Evolutionary conservation across 352 stramenopile species (phyloP), one percentile per base, ranked within the genome.

Genomic region (Phytophthora melonis): DNA sequence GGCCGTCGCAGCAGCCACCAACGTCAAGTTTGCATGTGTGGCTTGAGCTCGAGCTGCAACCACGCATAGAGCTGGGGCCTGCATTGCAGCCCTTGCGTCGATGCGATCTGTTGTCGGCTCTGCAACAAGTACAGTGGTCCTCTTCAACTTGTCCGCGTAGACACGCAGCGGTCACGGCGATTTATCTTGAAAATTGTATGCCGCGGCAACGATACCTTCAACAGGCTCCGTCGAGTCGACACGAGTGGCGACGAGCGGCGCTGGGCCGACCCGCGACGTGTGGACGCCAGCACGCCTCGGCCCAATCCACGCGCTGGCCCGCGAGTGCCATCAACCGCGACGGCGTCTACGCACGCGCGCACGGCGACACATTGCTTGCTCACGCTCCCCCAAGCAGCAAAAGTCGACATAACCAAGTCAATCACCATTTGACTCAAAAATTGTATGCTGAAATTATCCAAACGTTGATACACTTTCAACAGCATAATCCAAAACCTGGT

Each of bases 361-460:
- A 69, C 34, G 19, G 10, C 36, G 36, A 43, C 36, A 43, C 36
- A 43, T 77, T 79, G 73, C 73, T 70, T 79, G 27, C 72, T 79
- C 72, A 79, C 43, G 34, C 23, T 53, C 39, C 25, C 62, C 6
- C 23, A 47, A 34, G 61, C 63, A 57, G 41, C 41, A 14, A 49
- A 49, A 21, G 6, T 25, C 27, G 43, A 57, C 39, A 57, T 9
- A 49, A 49, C 41, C 41, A 19, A 19, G 41, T 49, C 41, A 43
- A 43, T 5, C 36, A 43, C 36, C 10, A 14, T 14, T 41, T 41
- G 34, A 41, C 34, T 16, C 36, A 14, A 43, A 1, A 10, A 18
- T 43, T 43, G 36, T 43, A 43, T 43, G 36, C 10, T 41, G 36
- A 2, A 16, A 43, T 18, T 43, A 43, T 13, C 14, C 36, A 4